phyloP scores from a whole-genome alignment of 1,284 basidiomycete genomes.

The Trichosporon coremiiforme region DNA sequence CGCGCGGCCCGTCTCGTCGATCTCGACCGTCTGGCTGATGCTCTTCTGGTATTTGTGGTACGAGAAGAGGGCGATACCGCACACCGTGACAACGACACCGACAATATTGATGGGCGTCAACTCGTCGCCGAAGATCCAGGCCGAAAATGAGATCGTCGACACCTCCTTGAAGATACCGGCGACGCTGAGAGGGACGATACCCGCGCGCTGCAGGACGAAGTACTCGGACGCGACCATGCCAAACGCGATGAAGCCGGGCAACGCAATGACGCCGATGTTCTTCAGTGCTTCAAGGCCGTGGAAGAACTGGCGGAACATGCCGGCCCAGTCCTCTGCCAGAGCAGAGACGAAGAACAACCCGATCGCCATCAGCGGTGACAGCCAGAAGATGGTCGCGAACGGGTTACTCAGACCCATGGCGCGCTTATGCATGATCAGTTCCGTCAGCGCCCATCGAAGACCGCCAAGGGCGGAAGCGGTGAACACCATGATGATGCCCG shows the following conservation, averaged over 20 bases:
- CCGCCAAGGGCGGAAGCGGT: slow-evolving; percentile 86
- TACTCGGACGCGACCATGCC: slow-evolving; percentile 96
- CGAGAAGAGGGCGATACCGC: slow-evolving; percentile 80
- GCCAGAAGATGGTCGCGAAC: slow-evolving; percentile 90
- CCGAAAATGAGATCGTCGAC: slow-evolving; percentile 86
- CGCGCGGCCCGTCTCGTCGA: slow-evolving; percentile 72
- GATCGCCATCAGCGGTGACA: slow-evolving; percentile 83
- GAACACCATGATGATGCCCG: slow-evolving; percentile 85
- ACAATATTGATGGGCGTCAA: slow-evolving; percentile 88
- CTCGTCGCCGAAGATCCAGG: slow-evolving; percentile 89
- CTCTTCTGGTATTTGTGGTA: slow-evolving; percentile 87
- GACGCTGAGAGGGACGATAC: slow-evolving; percentile 94
- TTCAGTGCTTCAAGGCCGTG: slow-evolving; percentile 59
- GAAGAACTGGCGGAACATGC: slow-evolving; percentile 72
- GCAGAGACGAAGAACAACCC: slow-evolving; percentile 71
- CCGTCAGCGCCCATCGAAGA: slow-evolving; percentile 91
- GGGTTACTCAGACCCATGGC: slow-evolving; percentile 90
- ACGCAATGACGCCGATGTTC: slow-evolving; percentile 65
- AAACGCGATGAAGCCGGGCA: slow-evolving; percentile 86
- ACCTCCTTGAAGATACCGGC: slow-evolving; percentile 99
- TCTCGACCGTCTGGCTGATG: slow-evolving; percentile 67
- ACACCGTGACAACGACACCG: slow-evolving; percentile 82
- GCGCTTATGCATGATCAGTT: slow-evolving; percentile 76
- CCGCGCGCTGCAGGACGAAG: slow-evolving; percentile 91
- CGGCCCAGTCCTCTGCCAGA: slow-evolving; percentile 74